Evolutionary conservation across 495 filamentous ascomycete species (phyloP), one percentile per base, ranked within the genome.

Genomic region (Haplographium delicatum): DNA sequence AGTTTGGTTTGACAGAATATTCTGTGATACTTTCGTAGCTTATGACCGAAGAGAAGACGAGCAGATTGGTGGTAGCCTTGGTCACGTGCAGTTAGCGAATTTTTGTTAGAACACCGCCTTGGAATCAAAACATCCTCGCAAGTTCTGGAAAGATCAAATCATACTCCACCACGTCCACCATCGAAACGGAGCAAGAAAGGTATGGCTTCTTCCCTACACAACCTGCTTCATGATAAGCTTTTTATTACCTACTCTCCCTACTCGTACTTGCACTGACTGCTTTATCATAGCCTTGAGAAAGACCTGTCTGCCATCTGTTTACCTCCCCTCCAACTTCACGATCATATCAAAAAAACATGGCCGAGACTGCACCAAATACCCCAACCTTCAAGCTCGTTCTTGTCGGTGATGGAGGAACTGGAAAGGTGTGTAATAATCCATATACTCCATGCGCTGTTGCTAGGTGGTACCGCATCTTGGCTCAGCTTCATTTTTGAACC

Each of bases 361-460:
- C 83, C 62, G 59, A 65, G 53, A 61, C 63, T 53, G 57, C 71
- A 49, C 38, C 53, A 56, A 24, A 11, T 5, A 68, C 66, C 57
- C 80, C 83, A 42, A 96, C 90, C 65, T 97, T 99, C 82, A 99
- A 99, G 88, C 86, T 99, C 65, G 94, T 99, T 61, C 89, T 99
- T 66, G 94, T 99, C 66, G 94, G 94, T 69, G 94, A 99, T 72
- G 94, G 94, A 76, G 94, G 94, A 79, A 99, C 94, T 67, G 94
- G 94, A 74, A 99, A 99, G 89, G 94, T 95, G 74, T 69, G 80
- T 57, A 27, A n/a, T 28, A 27, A 27, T 38, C 42, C 16, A 27
- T n/a, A 7, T 45, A 19, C 24, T 34, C 26, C 19, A 39, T 35
- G 26, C 28, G 45, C 34, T 42, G 40, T 33, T 20, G 23, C 49